Percentiles rank a stretch among this genome's conserved stretches.
Conservation (phyloP, 495 filamentous ascomycete genomes). For the Neurospora sp. region DNA sequence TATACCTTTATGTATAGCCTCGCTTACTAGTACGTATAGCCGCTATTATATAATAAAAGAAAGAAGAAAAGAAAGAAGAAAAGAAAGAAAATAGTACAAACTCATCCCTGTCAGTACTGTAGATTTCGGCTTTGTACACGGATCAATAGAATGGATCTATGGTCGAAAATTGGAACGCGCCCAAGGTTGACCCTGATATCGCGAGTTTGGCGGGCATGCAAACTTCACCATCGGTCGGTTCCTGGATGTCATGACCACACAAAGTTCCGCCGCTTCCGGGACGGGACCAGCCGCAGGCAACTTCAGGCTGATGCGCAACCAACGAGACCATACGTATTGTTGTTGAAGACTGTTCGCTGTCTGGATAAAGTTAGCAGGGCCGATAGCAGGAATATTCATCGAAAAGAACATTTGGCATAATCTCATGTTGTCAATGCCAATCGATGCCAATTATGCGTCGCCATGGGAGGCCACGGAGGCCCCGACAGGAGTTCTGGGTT, state of each 20-base stretch:
- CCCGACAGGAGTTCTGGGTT: background rate
- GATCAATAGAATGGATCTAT: too few relatives aligned
- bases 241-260: background rate
- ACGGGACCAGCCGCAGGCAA: background rate
- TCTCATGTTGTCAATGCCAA: background rate
- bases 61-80: too few relatives aligned
- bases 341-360: background rate
- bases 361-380: background rate
- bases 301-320: background rate
- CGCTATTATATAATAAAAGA: too few relatives aligned
- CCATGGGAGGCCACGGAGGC: background rate
- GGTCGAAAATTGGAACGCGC: too few relatives aligned
- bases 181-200: background rate
- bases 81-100: too few relatives aligned
- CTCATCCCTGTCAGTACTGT: too few relatives aligned
- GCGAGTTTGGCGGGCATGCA: background rate
- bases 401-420: background rate
- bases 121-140: too few relatives aligned
- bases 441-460: background rate
- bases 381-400: background rate
- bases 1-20: too few relatives aligned
- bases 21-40: too few relatives aligned
- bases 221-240: background rate
- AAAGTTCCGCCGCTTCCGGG: background rate
- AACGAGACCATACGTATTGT: background rate